Base-by-base conservation (phyloP, 192 early-diverging fungal species). In the Tieghemiomyces parasiticus region DNA sequence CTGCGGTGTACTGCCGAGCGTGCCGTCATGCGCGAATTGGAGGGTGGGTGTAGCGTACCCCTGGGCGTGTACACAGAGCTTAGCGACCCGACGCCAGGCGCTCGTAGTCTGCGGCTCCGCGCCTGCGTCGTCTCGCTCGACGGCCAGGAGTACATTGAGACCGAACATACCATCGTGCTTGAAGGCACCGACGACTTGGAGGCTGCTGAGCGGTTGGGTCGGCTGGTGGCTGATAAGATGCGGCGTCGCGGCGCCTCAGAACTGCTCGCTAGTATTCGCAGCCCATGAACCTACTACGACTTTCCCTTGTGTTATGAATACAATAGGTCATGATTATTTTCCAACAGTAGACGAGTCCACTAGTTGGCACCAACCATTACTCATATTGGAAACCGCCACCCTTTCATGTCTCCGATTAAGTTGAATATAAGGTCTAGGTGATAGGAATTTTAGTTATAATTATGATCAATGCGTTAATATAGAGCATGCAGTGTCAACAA, bases 1-100 rank as follows among this genome's bases (percentile, higher is more conserved):
- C 53, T 92, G 26, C 65, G 78, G 46, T 92, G 89, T 58, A 65
- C 76, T 35, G 83, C 87, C 12, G 93, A 98, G 66, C 88, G 92
- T 16, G 72, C 82, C 35, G 77, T 93, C 62, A 92, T 95, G 91
- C 78, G 85, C 28, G 75, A 68, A 32, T 70, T 98, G 26, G 91
- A 98, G 73, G 95, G 95, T 35, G 95, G 95, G 3, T 97, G 95
- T 74, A 87, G 81, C 51, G 92, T 97, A 46, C 93, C 95, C 3
- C 83, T 96, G 61, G 95, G 93, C 33, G 92, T 93, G 19, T 78
- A 69, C 60, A 79, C 87, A 0, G 58, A 58, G 58, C 83, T 79
- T 71, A 59, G 14, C n/a, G 45, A 30, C 22, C 32, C 34, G 1
- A 52, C 50, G 20, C 33, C 69, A 25, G n/a, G n/a, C n/a, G 35